Conservation (phyloP, 257 asterid genomes). For the Fraxinus quadrangulata region DNA sequence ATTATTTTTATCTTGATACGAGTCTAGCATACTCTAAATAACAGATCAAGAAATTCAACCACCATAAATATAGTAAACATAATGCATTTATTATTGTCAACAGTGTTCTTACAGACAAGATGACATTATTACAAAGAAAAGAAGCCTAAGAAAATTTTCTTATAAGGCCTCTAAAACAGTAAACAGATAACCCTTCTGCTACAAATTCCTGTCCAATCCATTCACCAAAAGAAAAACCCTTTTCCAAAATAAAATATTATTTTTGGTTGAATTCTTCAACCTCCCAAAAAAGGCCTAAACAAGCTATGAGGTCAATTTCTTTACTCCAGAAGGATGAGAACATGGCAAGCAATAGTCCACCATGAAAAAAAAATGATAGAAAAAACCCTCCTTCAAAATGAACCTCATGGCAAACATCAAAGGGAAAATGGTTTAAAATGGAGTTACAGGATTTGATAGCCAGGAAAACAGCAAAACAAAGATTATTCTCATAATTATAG, state of each 20-base stretch:
- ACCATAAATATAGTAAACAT: not conserved
- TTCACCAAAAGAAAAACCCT: conserved; percentile 31
- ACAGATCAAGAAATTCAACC: not conserved
- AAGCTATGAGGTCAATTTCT: not conserved
- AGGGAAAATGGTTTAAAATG: not conserved
- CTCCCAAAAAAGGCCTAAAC: conserved; percentile 8
- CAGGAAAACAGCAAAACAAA: not conserved
- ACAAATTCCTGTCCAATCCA: conserved; percentile 22
- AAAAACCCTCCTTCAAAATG: conserved; percentile 35
- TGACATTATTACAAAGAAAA: conserved; percentile 14
- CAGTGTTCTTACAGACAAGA: conserved; percentile 22
- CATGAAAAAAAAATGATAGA: not conserved
- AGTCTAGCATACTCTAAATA: not conserved
- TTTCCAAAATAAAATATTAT: not conserved
- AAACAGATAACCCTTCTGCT: conserved; percentile 11
- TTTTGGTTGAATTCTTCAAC: conserved; percentile 2
- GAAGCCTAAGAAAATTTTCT: conserved; percentile 23
- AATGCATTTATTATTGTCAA: not conserved
- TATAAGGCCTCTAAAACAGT: conserved; percentile 39
- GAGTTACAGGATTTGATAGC: not conserved
- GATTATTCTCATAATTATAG: not conserved
- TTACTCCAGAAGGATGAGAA: not conserved
- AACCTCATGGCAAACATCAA: conserved; percentile 30
- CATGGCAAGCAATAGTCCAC: not conserved
- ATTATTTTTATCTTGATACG: not conserved